Base-by-base conservation (phyloP, 805 yeast species). In the Yamadazyma philogaea region DNA sequence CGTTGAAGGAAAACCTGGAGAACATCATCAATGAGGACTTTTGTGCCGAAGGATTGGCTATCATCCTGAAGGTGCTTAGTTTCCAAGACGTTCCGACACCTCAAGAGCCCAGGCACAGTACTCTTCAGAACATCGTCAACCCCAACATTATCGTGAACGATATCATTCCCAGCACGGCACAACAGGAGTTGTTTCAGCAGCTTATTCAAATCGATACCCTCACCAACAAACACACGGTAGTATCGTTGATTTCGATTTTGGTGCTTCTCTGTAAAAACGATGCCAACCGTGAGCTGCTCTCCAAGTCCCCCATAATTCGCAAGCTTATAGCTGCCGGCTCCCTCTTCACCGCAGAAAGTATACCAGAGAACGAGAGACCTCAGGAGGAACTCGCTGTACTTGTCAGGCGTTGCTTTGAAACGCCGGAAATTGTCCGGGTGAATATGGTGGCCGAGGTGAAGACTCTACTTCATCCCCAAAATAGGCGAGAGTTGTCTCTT, bases 321-420 rank as follows among this genome's bases (percentile, higher is more conserved):
- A 61, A 66, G 12, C 56, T 87, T n/a, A 49, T 84, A 11, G 59
- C 60, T 20, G 64, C 73, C 6, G 65, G 81, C 28, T 55, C 56
- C 8, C 39, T 47, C 2, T 63, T 66, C 45, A 54, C 66, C 4
- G 61, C 42, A 12, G 40, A 33, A 16, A 44, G 35, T 10, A 27
- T 36, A 7, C 46, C 47, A 7, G 42, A 45, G 19, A 41, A 42
- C n/a, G 50, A 50, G 18, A 19, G 33, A 10, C 48, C 45, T 21
- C 56, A 53, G 40, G 45, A 44, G 20, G 41, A 32, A 7, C 27
- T 60, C 16, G 68, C 79, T 0, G 65, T 78, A 10, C 63, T 88
- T 26, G 58, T 82, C 1, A 75, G 96, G 56, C 70, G 84, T 34
- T 81, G 89, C 44, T 79, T 82, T 57, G 97, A 89, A 59, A 75